A percentile compares a stretch with the other conserved stretches of the same genome.
phyloP scores from a whole-genome alignment of 768 basidiomycete genomes.

The Glaciozyma martinii region DNA sequence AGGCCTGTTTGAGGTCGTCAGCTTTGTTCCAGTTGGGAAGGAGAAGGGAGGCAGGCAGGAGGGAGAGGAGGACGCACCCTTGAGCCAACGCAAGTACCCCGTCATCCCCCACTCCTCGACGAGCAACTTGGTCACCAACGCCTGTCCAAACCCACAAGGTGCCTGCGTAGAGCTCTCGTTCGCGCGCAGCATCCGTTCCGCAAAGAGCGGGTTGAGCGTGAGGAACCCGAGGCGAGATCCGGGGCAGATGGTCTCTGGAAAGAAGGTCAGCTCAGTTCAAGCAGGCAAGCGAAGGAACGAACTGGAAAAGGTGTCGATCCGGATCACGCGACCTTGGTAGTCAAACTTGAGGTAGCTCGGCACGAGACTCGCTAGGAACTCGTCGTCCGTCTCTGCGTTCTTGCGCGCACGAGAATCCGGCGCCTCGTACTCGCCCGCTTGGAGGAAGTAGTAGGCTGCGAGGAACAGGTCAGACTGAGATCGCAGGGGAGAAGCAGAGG shows the following conservation, averaged over 20 bases:
- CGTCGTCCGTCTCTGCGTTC: slow-evolving; percentile 42
- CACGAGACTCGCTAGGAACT: slow-evolving; percentile 32
- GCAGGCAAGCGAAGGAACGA: not conserved
- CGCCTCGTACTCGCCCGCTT: slow-evolving; percentile 50
- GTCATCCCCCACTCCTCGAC: slow-evolving; percentile 55
- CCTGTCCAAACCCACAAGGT: slow-evolving; percentile 63
- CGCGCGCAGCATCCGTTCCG: slow-evolving; percentile 62
- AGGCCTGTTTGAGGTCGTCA: slow-evolving; percentile 42
- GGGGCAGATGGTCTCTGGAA: slow-evolving; percentile 61
- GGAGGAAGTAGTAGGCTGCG: slow-evolving; percentile 60
- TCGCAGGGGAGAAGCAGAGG: not conserved
- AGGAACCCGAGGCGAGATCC: slow-evolving; percentile 72
- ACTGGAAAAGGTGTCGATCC: slow-evolving; percentile 50
- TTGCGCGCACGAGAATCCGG: slow-evolving; percentile 33
- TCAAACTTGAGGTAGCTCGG: slow-evolving; percentile 51
- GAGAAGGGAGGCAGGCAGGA: not conserved
- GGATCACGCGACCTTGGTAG: slow-evolving; percentile 71
- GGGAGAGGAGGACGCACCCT: slow-evolving; percentile 44
- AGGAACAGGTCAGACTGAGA: not conserved
- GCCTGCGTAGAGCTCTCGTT: slow-evolving; percentile 61
- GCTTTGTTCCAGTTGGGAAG: not conserved
- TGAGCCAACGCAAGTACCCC: slow-evolving; percentile 70
- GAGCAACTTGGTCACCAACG: slow-evolving; percentile 56
- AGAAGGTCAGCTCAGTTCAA: not conserved
- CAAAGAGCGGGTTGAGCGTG: slow-evolving; percentile 65